These are phyloP conservation scores for Boletus vinaceobasis DNA, from an alignment of 768 basidiomycete species.

Conservation along the genomic window DNA sequence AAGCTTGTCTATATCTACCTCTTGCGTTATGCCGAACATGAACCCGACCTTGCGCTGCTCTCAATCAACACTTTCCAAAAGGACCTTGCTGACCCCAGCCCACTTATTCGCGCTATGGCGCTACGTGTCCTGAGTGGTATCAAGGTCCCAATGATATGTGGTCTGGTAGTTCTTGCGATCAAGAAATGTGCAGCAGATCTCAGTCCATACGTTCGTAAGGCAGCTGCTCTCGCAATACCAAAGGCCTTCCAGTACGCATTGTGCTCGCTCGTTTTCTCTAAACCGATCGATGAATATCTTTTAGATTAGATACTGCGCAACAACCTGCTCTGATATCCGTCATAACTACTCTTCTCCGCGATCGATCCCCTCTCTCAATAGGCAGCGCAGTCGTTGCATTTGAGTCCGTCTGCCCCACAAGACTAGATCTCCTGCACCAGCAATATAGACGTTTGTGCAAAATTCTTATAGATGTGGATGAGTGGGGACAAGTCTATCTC, in stretches of 20 bases:
- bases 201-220: slow-evolving; percentile 94
- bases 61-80: slow-evolving; percentile 99
- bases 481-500: slow-evolving; percentile 90
- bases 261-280: slow-evolving; percentile 9
- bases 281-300: slow-evolving; percentile 1
- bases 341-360: slow-evolving; percentile 60
- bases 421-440: slow-evolving; percentile 82
- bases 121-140: slow-evolving; percentile 91
- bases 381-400: slow-evolving; percentile 87
- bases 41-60: slow-evolving; percentile 91
- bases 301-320: slow-evolving; percentile 72
- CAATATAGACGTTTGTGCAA: slow-evolving; percentile 85
- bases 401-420: slow-evolving; percentile 79
- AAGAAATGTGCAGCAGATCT: slow-evolving; percentile 89
- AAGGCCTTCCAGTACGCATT: slow-evolving; percentile 71
- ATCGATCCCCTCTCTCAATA: slow-evolving; percentile 82
- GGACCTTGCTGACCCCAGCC: slow-evolving; percentile 88
- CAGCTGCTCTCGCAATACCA: slow-evolving; percentile 84
- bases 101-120: slow-evolving; percentile 95
- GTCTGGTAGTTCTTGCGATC: slow-evolving; percentile 81
- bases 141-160: slow-evolving; percentile 83
- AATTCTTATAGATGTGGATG: slow-evolving; percentile 86
- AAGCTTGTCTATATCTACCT: slow-evolving; percentile 99
- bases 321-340: slow-evolving; percentile 68
- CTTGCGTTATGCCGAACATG: slow-evolving; percentile 86